A percentile compares a stretch with the other conserved stretches of the same genome.
Conservation (phyloP, 2,329 filamentous ascomycete species). For the Rasamsonia emersonii region DNA sequence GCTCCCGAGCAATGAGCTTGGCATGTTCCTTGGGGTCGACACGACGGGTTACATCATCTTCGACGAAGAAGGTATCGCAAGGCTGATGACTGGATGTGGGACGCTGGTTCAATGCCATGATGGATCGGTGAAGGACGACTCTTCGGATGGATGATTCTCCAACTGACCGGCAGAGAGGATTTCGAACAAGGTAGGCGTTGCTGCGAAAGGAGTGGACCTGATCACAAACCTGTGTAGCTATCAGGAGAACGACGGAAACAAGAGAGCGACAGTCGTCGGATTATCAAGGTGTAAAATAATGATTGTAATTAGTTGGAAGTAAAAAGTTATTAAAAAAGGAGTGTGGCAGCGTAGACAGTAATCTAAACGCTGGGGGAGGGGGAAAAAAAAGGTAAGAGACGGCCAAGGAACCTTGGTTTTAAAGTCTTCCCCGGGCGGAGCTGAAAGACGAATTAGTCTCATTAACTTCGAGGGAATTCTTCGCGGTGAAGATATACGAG, state of each 20-base stretch:
- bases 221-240: slow-evolving; percentile 19
- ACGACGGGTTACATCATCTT: slow-evolving; percentile 46
- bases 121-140: slow-evolving; percentile 16
- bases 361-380: slow-evolving; percentile 26
- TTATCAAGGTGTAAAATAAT: slow-evolving; percentile 38
- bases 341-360: slow-evolving; percentile 36
- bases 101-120: slow-evolving; percentile 49
- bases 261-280: slow-evolving; percentile 45
- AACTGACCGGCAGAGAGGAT: slow-evolving; percentile 15
- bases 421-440: slow-evolving; percentile 23
- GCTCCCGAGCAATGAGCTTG: slow-evolving; percentile 69
- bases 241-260: slow-evolving; percentile 33
- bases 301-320: slow-evolving; percentile 52
- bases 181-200: slow-evolving; percentile 21
- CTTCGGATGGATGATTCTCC: slow-evolving; percentile 8
- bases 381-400: slow-evolving; percentile 7
- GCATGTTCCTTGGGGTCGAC: slow-evolving; percentile 66
- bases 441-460: slow-evolving; percentile 19
- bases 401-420: slow-evolving; percentile 18
- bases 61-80: slow-evolving; percentile 62
- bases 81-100: slow-evolving; percentile 49
- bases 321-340: slow-evolving; percentile 39
- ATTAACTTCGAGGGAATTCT: no score
- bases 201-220: slow-evolving; percentile 38
- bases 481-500: no score